phyloP scores from a whole-genome alignment of 2,329 filamentous ascomycete genomes.

The Byssoonygena ceratinophila region DNA sequence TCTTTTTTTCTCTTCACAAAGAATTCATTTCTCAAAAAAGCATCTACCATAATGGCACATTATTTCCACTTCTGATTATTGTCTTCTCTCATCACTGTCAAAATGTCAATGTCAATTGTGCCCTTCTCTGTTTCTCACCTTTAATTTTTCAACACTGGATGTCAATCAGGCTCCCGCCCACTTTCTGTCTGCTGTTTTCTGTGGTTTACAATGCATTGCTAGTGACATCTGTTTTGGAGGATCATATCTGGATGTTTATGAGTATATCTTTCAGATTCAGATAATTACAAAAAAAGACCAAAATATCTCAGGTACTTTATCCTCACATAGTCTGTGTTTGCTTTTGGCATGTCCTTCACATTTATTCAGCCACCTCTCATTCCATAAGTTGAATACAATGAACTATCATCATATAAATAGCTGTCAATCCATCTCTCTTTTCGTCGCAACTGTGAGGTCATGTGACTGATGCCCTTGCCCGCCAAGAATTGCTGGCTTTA shows the following conservation, averaged over 20 bases:
- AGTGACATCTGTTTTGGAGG: background rate
- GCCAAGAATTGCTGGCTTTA: too few species aligned
- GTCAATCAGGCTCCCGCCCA: background rate
- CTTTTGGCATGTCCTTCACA: too few species aligned
- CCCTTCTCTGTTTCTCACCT: background rate
- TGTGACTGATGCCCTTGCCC: too few species aligned
- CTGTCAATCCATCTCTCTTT: too few species aligned
- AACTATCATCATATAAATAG: too few species aligned
- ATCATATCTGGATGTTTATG: background rate
- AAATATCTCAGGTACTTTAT: too few species aligned
- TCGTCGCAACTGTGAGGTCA: background rate
- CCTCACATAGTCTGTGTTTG: too few species aligned
- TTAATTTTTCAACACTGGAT: background rate
- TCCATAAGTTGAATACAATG: too few species aligned
- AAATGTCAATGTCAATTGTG: background rate
- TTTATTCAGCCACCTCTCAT: too few species aligned
- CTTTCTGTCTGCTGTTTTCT: background rate
- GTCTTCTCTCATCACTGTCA: background rate
- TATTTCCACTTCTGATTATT: background rate
- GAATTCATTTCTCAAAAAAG: background rate
- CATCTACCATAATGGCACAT: conserved; percentile 4
- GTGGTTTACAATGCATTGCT: background rate
- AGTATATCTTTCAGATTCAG: too few species aligned
- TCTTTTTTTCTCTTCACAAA: background rate
- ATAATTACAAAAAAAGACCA: too few species aligned